These are phyloP conservation scores for Pseudoneurospora amorphoporcata DNA, from an alignment of 495 filamentous ascomycete genomes.

Conservation along the genomic window DNA sequence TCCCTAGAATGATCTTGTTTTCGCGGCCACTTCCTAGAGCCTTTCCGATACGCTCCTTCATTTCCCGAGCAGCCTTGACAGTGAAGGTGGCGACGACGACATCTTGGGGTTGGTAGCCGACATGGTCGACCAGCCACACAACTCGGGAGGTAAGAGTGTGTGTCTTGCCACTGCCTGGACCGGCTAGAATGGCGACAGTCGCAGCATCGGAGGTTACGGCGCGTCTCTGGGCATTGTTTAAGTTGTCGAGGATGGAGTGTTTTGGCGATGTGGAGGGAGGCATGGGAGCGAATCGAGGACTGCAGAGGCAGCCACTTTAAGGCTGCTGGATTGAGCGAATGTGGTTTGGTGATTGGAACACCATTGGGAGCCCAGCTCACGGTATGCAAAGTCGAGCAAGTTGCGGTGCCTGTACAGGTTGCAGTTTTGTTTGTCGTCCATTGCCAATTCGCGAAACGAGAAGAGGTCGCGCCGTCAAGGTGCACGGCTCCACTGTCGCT, in stretches of 20 bases:
- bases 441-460: not conserved
- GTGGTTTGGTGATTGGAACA: not conserved
- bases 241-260: constrained; percentile 44
- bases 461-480: not conserved
- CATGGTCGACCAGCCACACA: constrained; percentile 79
- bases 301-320: not conserved
- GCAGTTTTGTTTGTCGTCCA: not conserved
- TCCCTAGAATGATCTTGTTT: constrained; percentile 75
- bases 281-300: not conserved
- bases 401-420: not conserved
- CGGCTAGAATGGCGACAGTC: constrained; percentile 84
- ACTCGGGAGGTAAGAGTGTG: constrained; percentile 92
- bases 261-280: not conserved
- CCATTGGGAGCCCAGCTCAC: not conserved
- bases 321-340: not conserved
- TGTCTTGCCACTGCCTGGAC: constrained; percentile 79
- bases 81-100: constrained; percentile 97
- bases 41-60: constrained; percentile 77
- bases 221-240: constrained; percentile 75
- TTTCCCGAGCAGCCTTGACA: constrained; percentile 91
- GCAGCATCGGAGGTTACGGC: constrained; percentile 72
- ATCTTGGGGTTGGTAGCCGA: constrained; percentile 75
- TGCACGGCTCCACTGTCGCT: not conserved
- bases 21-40: constrained; percentile 70
- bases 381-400: not conserved